These are phyloP conservation scores for Ochetophila trinervis DNA, from an alignment of 306 rosid genomes.

Conservation along the genomic window DNA sequence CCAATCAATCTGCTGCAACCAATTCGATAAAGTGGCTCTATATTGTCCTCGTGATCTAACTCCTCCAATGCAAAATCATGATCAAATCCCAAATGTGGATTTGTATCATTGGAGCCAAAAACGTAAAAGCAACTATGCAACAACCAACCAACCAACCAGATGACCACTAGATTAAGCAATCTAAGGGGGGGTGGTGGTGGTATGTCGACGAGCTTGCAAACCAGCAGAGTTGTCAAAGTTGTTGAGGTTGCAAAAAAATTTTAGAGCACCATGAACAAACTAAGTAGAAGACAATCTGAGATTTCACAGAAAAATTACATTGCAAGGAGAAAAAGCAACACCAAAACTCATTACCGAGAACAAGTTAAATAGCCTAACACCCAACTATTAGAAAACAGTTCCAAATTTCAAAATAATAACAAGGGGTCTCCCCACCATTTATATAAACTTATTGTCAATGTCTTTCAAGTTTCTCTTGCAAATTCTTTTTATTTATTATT, in stretches of 20 bases:
- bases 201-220: no score
- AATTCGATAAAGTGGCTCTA: no score
- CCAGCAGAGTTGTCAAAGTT: not conserved
- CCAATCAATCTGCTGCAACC: no score
- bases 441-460: conserved; percentile 28
- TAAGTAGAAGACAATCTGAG: conserved; percentile 7
- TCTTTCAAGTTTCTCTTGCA: conserved; percentile 2
- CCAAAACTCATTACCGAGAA: conserved; percentile 24
- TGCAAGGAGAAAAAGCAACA: conserved; percentile 21
- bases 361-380: conserved; percentile 9
- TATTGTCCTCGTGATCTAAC: no score
- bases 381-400: conserved; percentile 19
- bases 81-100: no score
- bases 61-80: no score
- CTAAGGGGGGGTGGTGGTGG: no score
- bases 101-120: no score
- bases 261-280: conserved; percentile 7
- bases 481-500: no score
- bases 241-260: not conserved
- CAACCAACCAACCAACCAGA: no score
- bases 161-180: no score
- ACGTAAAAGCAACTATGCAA: no score
- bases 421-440: conserved; percentile 20
- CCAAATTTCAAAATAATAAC: conserved; percentile 7
- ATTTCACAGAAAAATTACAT: conserved; percentile 24